These are phyloP conservation scores for Colletotrichum destructivum DNA, from an alignment of 2,329 filamentous ascomycete genomes.

Conservation along the genomic window DNA sequence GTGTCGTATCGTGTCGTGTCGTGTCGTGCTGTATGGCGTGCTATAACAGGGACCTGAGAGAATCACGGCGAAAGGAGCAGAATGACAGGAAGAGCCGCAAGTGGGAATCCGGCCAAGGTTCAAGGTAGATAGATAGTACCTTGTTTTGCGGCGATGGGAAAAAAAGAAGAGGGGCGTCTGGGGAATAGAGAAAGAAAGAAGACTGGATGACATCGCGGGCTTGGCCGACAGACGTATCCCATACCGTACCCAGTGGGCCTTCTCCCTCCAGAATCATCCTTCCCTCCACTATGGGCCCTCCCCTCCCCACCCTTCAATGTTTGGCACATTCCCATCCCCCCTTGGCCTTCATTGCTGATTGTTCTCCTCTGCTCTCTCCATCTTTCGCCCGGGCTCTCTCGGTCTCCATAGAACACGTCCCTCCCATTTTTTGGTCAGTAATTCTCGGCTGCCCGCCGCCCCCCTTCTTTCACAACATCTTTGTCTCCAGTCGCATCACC, in stretches of 20 bases:
- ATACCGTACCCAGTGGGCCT: too few relatives aligned
- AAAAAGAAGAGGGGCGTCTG: constrained; percentile 30
- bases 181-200: background rate
- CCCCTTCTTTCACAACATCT: constrained; percentile 23
- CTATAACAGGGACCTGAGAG: background rate
- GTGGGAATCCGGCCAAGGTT: background rate
- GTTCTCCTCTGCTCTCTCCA: background rate
- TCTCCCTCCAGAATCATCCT: too few relatives aligned
- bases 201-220: constrained; percentile 22
- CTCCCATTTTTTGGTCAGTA: constrained; percentile 34
- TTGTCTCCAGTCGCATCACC: constrained; percentile 19
- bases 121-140: too few relatives aligned
- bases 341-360: background rate
- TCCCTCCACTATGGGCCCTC: background rate
- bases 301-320: constrained; percentile 15
- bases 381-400: constrained; percentile 17
- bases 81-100: constrained; percentile 13
- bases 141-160: too few relatives aligned
- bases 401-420: constrained; percentile 32
- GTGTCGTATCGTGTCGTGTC: background rate
- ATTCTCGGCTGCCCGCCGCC: background rate
- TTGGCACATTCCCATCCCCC: constrained; percentile 29
- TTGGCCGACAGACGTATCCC: background rate
- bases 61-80: constrained; percentile 4
- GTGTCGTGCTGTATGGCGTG: too few relatives aligned